Conservation (phyloP, 2,329 filamentous ascomycete genomes). For the Helotiales sp. region DNA sequence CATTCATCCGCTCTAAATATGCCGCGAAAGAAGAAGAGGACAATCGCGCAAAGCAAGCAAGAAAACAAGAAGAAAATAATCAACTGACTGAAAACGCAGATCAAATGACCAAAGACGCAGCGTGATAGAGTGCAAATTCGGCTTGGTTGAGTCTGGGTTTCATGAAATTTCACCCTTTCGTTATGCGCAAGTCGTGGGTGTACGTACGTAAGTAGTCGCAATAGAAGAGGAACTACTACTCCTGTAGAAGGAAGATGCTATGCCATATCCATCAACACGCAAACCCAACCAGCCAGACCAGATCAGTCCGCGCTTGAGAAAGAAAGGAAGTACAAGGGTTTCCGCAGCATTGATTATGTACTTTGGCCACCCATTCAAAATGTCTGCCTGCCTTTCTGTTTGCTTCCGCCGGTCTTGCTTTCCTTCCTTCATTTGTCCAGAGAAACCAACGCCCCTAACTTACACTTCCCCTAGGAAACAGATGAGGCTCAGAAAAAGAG, state of each 20-base stretch:
- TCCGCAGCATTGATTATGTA: conserved; percentile 1
- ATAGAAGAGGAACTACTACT: not conserved
- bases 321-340: not conserved
- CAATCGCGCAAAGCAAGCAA: too few species aligned
- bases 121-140: too few species aligned
- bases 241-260: conserved; percentile 12
- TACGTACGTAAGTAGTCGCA: not conserved
- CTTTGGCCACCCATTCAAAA: conserved; percentile 10
- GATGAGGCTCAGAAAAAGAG: conserved; percentile 80
- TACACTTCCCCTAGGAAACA: not conserved
- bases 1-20: too few species aligned
- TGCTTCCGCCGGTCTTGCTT: conserved; percentile 8
- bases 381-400: not conserved
- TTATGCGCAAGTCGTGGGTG: conserved; percentile 9
- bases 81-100: too few species aligned
- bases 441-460: conserved; percentile 10
- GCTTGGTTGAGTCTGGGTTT: too few species aligned
- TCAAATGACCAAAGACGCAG: too few species aligned
- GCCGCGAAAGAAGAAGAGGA: too few species aligned
- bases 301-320: not conserved
- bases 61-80: too few species aligned
- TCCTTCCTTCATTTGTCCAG: not conserved
- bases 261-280: conserved; percentile 18
- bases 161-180: too few species aligned
- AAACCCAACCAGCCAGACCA: not conserved